Conservation (phyloP, 108 stramenopile species). For the Skeletonema tropicum region DNA sequence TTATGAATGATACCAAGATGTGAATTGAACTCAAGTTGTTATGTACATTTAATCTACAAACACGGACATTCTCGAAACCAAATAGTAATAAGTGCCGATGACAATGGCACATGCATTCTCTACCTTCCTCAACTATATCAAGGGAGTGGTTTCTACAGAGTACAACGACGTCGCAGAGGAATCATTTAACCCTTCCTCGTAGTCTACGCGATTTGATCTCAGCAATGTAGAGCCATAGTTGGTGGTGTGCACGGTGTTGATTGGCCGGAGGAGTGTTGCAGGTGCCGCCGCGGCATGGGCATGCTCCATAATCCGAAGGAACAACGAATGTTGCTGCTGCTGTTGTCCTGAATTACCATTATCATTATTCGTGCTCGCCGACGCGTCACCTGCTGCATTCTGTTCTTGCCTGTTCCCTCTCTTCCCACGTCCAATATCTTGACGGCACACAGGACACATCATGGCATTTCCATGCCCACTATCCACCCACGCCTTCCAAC, state of each 20-base stretch:
- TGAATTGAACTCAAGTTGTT: not conserved
- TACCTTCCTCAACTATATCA: not conserved
- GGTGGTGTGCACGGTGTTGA: not conserved
- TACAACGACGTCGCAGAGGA: not conserved
- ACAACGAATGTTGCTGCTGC: not conserved
- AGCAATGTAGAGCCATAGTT: not conserved
- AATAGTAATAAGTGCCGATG: not conserved
- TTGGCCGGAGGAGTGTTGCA: slow-evolving; percentile 4
- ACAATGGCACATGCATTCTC: not conserved
- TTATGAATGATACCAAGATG: no score
- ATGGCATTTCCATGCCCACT: slow-evolving; percentile 80
- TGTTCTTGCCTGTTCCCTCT: not conserved
- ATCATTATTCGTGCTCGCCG: not conserved
- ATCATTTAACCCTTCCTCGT: not conserved
- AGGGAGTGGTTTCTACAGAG: not conserved
- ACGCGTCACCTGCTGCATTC: not conserved
- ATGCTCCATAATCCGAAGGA: not conserved
- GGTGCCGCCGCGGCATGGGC: not conserved
- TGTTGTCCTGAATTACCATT: not conserved
- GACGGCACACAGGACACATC: slow-evolving; percentile 85
- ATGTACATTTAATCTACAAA: not conserved
- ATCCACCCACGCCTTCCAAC: slow-evolving; percentile 84
- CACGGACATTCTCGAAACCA: not conserved
- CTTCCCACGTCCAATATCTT: slow-evolving; percentile 64
- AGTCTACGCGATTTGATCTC: not conserved